Conservation (phyloP, 2,329 filamentous ascomycete species). For the Coniosporium tulheliwenetii region DNA sequence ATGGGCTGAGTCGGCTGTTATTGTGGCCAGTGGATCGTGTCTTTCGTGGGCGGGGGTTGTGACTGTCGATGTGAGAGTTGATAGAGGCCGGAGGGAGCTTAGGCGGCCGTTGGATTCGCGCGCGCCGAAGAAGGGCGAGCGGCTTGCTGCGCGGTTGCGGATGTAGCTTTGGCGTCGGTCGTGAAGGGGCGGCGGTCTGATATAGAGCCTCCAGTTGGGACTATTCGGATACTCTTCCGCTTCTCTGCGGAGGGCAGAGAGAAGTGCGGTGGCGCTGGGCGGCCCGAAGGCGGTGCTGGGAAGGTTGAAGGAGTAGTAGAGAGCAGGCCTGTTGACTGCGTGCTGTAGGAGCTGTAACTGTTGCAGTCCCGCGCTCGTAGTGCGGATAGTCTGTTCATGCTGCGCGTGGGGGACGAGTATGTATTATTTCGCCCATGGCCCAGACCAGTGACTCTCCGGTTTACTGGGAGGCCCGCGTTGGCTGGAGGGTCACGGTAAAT, state of each 20-base stretch:
- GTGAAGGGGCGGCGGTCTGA: slow-evolving; percentile 19
- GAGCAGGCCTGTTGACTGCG: slow-evolving; percentile 21
- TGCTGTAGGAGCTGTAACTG: slow-evolving; percentile 21
- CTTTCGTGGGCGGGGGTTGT: neutral
- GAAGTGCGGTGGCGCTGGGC: slow-evolving; percentile 9
- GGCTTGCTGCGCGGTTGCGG: slow-evolving; percentile 21
- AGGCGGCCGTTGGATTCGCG: slow-evolving; percentile 4
- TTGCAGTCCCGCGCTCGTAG: slow-evolving; percentile 13
- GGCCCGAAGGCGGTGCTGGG: slow-evolving; percentile 10
- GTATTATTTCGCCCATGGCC: slow-evolving; percentile 14
- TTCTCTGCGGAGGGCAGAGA: slow-evolving; percentile 17
- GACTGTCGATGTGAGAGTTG: neutral
- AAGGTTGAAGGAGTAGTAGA: slow-evolving; percentile 22
- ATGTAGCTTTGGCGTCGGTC: slow-evolving; percentile 27
- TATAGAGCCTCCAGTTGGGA: slow-evolving; percentile 17
- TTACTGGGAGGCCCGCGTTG: slow-evolving; percentile 13
- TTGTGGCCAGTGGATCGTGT: neutral
- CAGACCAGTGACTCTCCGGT: slow-evolving; percentile 14
- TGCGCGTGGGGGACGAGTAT: slow-evolving; percentile 12
- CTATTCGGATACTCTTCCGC: slow-evolving; percentile 22
- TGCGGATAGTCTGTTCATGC: slow-evolving; percentile 12
- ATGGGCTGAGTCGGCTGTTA: neutral
- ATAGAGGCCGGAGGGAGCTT: neutral
- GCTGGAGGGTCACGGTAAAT: slow-evolving; percentile 10
- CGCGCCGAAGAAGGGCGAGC: slow-evolving; percentile 23